Conservation (phyloP, 2,329 filamentous ascomycete species). For the Bipolaris oryzae region DNA sequence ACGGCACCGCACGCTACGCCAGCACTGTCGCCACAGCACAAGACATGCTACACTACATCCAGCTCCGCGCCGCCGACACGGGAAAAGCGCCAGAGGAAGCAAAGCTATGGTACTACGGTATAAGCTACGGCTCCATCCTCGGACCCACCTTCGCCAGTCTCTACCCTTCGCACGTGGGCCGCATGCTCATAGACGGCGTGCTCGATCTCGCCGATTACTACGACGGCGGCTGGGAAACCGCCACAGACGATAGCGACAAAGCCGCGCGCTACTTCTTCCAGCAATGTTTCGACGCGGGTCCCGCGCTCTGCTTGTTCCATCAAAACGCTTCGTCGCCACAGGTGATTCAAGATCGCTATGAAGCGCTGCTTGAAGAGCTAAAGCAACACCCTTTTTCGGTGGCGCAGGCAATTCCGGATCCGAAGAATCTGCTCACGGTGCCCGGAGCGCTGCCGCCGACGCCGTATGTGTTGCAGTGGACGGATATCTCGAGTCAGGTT, state of each 20-base stretch:
- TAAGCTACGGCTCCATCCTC: conserved; percentile 55
- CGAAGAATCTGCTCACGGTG: neutral
- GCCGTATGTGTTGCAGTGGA: neutral
- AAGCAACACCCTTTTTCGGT: neutral
- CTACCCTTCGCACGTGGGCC: conserved; percentile 51
- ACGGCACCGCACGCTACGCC: conserved; percentile 36
- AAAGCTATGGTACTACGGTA: conserved; percentile 49
- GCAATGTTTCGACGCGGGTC: conserved; percentile 60
- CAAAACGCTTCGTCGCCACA: conserved; percentile 21
- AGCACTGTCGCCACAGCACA: conserved; percentile 38
- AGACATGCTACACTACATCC: conserved; percentile 39
- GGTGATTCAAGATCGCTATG: conserved; percentile 22
- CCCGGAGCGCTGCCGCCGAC: neutral
- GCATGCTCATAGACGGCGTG: conserved; percentile 53
- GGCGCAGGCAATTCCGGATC: neutral
- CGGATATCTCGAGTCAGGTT: neutral
- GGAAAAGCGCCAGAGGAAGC: conserved; percentile 31
- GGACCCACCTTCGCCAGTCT: conserved; percentile 56
- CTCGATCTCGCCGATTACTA: conserved; percentile 56
- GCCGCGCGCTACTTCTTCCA: conserved; percentile 61
- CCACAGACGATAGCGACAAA: conserved; percentile 61
- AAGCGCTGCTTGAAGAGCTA: neutral
- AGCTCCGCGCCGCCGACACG: conserved; percentile 23
- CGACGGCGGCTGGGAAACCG: conserved; percentile 35
- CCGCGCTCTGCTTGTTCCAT: conserved; percentile 20